Conservation (phyloP, 768 basidiomycete species). For the Tricholoma hemisulphureum region DNA sequence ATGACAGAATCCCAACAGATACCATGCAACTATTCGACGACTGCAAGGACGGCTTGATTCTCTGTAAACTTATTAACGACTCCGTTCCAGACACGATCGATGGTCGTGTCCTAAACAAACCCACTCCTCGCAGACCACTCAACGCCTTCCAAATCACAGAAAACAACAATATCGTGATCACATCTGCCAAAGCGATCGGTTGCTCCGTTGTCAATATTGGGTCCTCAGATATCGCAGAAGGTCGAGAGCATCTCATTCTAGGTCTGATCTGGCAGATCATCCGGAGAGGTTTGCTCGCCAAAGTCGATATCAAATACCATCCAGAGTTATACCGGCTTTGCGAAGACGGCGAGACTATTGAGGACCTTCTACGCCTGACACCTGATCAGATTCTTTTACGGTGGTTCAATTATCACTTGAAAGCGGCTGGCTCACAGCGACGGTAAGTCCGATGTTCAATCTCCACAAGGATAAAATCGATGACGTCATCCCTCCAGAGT, state of each 20-base stretch:
- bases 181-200: slow-evolving; percentile 96
- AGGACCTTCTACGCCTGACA: slow-evolving; percentile 89
- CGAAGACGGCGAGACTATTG: slow-evolving; percentile 96
- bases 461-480: not conserved
- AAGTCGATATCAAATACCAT: slow-evolving; percentile 98
- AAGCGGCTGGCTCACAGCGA: slow-evolving; percentile 88
- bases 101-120: slow-evolving; percentile 94
- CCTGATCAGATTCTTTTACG: slow-evolving; percentile 97
- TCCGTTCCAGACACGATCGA: slow-evolving; percentile 99
- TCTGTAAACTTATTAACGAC: slow-evolving; percentile 99
- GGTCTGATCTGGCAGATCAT: slow-evolving; percentile 99
- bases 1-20: slow-evolving; percentile 90
- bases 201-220: slow-evolving; percentile 99
- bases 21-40: slow-evolving; percentile 99
- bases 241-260: slow-evolving; percentile 93
- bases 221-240: slow-evolving; percentile 86
- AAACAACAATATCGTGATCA: slow-evolving; percentile 99
- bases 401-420: slow-evolving; percentile 99
- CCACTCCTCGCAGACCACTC: slow-evolving; percentile 72
- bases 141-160: slow-evolving; percentile 99
- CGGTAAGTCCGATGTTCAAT: slow-evolving; percentile 45
- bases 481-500: slow-evolving; percentile 54
- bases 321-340: slow-evolving; percentile 95
- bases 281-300: slow-evolving; percentile 84
- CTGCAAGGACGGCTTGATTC: slow-evolving; percentile 90